Evolutionary conservation across 1,139 yeast genomes (phyloP), one percentile per base, ranked within the genome.

Genomic region (Trichomonascaceae sp.): DNA sequence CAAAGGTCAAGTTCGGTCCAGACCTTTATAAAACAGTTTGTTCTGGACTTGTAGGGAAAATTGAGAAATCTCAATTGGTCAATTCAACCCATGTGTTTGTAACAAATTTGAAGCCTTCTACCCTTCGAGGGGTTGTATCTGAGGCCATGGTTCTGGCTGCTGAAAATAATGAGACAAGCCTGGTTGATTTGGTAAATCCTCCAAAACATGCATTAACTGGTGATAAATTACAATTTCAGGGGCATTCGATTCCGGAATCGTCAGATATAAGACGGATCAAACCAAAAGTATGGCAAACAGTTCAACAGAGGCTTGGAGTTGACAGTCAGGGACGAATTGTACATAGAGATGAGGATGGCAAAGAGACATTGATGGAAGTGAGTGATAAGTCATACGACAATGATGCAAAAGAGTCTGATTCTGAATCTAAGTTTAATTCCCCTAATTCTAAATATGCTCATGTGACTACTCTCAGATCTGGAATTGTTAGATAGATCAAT

Each of bases 71-170:
- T 50, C 72, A 76, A 13, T 68, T 84, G 73, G 73, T 76, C 54
- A 71, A 76, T 58, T 70, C 78, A 54, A 71, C 68, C 56, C 84
- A 83, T 10, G 79, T 83, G 1, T 67, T 81, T 15, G 73, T 84
- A 52, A 81, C 81, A 46, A 84, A 84, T 69, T 72, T 84, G 65
- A 84, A 84, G 67, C 84, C 85, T 7, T 80, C 82, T 2, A 80
- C 83, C 60, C 81, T 84, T 84, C 74, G 89, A 67, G 86, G 86
- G 2, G 74, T 77, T 17, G 65, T 61, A 52, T 80, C 85, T 0
- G 78, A 79, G 56, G 86, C 83, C 0, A 82, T 82, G 87, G 62
- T 82, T 1, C 63, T 82, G 36, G 85, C 85, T 3, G 80, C 84
- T 1, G 76, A 68, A 38, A 53, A 52, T 4, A 55, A 47, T 9